These are phyloP conservation scores for Camellia lanceoleosa DNA, from an alignment of 148 eudicot genomes.

Conservation along the genomic window DNA sequence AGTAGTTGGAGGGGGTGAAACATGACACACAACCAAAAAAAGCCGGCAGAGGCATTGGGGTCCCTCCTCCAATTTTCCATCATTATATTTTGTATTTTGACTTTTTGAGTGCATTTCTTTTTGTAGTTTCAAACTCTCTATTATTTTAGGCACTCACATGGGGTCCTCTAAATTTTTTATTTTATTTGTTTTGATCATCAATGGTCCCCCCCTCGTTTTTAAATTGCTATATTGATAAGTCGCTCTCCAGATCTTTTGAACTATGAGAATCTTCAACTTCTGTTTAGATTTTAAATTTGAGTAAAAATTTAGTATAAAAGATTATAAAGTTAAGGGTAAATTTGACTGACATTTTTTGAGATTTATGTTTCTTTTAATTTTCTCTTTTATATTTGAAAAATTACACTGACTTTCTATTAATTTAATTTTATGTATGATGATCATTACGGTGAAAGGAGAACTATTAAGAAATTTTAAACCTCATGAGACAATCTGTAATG, in stretches of 20 bases:
- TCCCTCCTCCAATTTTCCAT: not conserved
- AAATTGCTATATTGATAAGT: not conserved
- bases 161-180: not conserved
- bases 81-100: not conserved
- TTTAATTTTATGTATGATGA: too few species aligned
- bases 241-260: not conserved
- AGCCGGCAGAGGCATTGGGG: not conserved
- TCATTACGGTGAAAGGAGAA: too few species aligned
- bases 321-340: too few species aligned
- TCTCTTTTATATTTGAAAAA: too few species aligned
- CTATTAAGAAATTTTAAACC: too few species aligned
- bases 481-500: too few species aligned
- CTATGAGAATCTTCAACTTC: too few species aligned
- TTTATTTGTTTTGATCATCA: not conserved
- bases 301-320: too few species aligned
- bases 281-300: too few species aligned
- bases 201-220: not conserved
- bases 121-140: constrained; percentile 3
- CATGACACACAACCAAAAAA: not conserved
- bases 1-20: not conserved
- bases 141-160: not conserved
- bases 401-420: too few species aligned
- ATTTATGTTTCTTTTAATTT: too few species aligned
- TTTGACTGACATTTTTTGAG: too few species aligned
- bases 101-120: not conserved